Conservation (phyloP, 1,284 basidiomycete genomes). For the Apiotrichum veenhuisii region DNA sequence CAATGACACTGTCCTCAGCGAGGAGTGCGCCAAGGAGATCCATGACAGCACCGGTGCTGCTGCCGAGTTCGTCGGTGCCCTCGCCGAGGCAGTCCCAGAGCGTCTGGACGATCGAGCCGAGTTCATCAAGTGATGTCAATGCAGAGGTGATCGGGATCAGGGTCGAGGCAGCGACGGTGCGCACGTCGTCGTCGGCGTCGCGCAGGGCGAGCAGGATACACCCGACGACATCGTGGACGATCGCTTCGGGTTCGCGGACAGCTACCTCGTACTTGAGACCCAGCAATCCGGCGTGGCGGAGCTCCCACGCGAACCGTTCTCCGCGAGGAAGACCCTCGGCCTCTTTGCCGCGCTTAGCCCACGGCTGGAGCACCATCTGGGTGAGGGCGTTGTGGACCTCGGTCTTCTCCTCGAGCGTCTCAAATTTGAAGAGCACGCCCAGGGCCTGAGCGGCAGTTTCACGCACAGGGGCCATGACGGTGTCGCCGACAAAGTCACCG, state of each 20-base stretch:
- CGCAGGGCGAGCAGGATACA: constrained; percentile 84
- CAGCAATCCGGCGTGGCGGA: constrained; percentile 91
- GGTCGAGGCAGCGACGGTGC: constrained; percentile 89
- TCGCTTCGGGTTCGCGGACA: constrained; percentile 56
- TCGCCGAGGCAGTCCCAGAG: constrained; percentile 88
- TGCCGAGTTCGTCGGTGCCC: constrained; percentile 95
- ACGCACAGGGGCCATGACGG: constrained; percentile 92
- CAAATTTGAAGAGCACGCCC: constrained; percentile 80
- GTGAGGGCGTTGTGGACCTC: constrained; percentile 80
- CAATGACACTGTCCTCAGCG: constrained; percentile 27
- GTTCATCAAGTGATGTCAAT: constrained; percentile 61
- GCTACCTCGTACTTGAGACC: constrained; percentile 98
- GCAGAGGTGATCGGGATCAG: constrained; percentile 78
- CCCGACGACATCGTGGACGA: constrained; percentile 71
- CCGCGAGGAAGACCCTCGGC: constrained; percentile 47
- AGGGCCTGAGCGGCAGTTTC: constrained; percentile 95
- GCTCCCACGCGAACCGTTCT: constrained; percentile 82
- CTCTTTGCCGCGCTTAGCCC: constrained; percentile 50
- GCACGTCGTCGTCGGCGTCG: constrained; percentile 94
- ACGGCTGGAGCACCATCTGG: constrained; percentile 90
- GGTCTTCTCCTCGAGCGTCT: constrained; percentile 70
- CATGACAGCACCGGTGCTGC: constrained; percentile 96
- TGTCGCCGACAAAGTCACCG: constrained; percentile 95
- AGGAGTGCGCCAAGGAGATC: constrained; percentile 62
- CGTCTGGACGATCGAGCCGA: constrained; percentile 72